Percentiles rank a stretch among this genome's conserved stretches.
Evolutionary conservation across 1,284 basidiomycete genomes (phyloP).

Genomic region (Earliella scabrosa): DNA sequence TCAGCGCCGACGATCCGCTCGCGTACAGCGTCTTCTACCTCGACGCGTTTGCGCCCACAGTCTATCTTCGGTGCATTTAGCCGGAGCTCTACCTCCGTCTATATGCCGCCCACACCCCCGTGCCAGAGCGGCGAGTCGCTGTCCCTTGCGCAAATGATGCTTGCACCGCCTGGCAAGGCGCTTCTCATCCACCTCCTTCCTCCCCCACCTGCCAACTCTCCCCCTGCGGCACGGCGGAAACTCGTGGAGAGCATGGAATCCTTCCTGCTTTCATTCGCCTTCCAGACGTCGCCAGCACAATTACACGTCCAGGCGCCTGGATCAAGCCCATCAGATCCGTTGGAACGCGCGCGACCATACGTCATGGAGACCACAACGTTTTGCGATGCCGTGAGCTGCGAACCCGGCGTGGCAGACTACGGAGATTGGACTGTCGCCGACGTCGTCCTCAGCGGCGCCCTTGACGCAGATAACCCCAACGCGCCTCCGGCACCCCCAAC

Average conservation of each 20-base stretch:
- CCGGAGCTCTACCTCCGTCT: constrained; percentile 28
- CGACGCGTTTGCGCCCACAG: constrained; percentile 13
- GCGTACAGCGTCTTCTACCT: constrained; percentile 17
- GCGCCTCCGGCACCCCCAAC: background rate
- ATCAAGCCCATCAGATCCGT: background rate
- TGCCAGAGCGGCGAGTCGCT: constrained; percentile 23
- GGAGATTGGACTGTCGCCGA: constrained; percentile 42
- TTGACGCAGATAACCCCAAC: constrained; percentile 30
- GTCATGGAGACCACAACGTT: constrained; percentile 39
- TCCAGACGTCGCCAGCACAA: constrained; percentile 2
- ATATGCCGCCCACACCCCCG: constrained; percentile 25
- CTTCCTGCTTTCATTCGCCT: constrained; percentile 41
- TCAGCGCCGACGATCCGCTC: constrained; percentile 9
- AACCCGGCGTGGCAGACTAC: constrained; percentile 17
- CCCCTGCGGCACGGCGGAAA: constrained; percentile 25
- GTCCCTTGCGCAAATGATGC: constrained; percentile 23
- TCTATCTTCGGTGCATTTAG: constrained; percentile 23
- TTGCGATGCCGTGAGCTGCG: constrained; percentile 29
- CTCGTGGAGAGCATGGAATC: constrained; percentile 42
- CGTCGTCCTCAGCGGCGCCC: constrained; percentile 39
- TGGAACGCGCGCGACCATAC: constrained; percentile 37
- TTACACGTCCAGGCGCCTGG: background rate
- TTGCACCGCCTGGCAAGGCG: constrained; percentile 25
- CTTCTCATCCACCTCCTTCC: constrained; percentile 40
- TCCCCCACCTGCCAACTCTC: constrained; percentile 22